Evolutionary conservation across 2,329 filamentous ascomycete genomes (phyloP).

Genomic region (Pleomassaria siparia): DNA sequence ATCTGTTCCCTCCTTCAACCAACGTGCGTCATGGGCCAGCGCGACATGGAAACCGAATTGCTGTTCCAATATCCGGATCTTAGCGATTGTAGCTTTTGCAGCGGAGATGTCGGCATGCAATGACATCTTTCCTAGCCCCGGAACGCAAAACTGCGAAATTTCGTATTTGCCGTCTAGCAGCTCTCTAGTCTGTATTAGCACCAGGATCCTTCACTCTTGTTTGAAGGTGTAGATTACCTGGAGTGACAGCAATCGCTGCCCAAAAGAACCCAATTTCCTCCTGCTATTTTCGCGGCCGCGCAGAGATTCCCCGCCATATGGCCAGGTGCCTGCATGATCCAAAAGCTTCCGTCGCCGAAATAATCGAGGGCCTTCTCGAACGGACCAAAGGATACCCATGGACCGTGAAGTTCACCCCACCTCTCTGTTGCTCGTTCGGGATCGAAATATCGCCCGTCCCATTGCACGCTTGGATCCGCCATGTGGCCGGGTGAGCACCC

Average conservation of each 20-base stretch:
- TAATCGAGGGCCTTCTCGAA: conserved; percentile 41
- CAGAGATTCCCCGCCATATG: conserved; percentile 45
- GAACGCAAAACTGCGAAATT: conserved; percentile 30
- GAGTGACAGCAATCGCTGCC: conserved; percentile 40
- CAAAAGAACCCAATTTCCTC: conserved; percentile 35
- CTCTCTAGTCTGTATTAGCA: conserved; percentile 17
- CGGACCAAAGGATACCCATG: conserved; percentile 37
- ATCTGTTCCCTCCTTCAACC: conserved; percentile 29
- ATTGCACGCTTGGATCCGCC: conserved; percentile 25
- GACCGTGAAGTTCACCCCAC: conserved; percentile 28
- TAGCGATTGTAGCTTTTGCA: conserved; percentile 29
- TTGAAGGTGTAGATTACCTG: conserved; percentile 21
- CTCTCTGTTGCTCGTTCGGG: conserved; percentile 29
- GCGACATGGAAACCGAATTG: conserved; percentile 28
- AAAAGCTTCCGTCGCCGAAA: conserved; percentile 45
- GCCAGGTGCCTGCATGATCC: conserved; percentile 42
- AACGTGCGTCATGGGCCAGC: conserved; percentile 33
- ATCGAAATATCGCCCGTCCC: conserved; percentile 39
- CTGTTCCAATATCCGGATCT: conserved; percentile 26
- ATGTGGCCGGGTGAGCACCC: conserved; percentile 35
- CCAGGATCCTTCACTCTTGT: background rate
- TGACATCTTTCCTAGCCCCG: conserved; percentile 22
- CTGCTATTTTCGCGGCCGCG: conserved; percentile 26
- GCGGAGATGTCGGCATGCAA: conserved; percentile 29
- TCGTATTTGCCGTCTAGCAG: conserved; percentile 30